A percentile compares a stretch with the other conserved stretches of the same genome.
phyloP scores from a whole-genome alignment of 768 basidiomycete species.

The Mrakia frigida region DNA sequence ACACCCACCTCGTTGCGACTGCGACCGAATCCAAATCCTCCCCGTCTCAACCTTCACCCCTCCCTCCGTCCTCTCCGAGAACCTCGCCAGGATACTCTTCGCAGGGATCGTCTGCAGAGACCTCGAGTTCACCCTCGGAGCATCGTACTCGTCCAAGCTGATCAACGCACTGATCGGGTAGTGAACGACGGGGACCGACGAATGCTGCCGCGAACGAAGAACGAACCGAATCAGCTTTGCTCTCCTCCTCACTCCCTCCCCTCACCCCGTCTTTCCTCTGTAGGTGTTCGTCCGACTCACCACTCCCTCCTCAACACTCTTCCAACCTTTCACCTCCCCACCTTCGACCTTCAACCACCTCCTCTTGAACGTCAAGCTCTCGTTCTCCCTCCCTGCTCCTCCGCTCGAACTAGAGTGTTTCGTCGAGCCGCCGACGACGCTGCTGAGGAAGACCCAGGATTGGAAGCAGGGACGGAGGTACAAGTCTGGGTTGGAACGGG shows the following conservation, averaged over 20 bases:
- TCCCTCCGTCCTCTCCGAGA: slow-evolving; percentile 8
- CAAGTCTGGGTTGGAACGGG: background rate
- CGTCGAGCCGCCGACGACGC: background rate
- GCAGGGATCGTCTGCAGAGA: background rate
- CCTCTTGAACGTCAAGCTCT: background rate
- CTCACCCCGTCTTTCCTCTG: no score
- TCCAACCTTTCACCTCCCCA: background rate
- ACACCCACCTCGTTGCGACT: background rate
- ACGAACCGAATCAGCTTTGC: no score
- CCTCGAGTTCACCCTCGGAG: background rate
- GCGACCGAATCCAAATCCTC: background rate
- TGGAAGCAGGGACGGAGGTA: background rate
- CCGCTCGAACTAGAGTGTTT: slow-evolving; percentile 6
- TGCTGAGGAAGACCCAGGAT: background rate
- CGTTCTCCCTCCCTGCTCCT: background rate
- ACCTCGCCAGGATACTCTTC: background rate
- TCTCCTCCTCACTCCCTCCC: no score
- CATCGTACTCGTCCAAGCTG: background rate
- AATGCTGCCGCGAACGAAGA: background rate
- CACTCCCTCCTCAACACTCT: background rate
- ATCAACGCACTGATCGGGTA: background rate
- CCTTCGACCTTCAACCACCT: background rate
- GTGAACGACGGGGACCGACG: background rate
- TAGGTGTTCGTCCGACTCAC: background rate
- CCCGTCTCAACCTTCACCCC: slow-evolving; percentile 1